Evolutionary conservation across 768 basidiomycete species (phyloP).

Genomic region (Stropharia rugosoannulata): DNA sequence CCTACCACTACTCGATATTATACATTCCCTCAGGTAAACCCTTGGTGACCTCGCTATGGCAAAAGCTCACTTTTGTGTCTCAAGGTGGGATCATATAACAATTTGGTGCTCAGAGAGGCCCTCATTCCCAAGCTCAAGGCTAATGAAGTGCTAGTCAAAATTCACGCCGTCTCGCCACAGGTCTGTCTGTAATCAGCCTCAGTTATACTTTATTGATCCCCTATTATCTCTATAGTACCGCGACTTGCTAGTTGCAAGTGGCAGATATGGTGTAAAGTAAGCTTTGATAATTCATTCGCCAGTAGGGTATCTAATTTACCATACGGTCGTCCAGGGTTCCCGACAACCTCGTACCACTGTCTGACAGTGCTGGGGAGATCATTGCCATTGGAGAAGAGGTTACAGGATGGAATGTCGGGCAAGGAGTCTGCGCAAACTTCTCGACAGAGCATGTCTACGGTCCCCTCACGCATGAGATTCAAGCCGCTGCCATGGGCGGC

Average conservation of each 20-base stretch:
- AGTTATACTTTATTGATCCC: too few relatives aligned
- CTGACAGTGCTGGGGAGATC: conserved; percentile 61
- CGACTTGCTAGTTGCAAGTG: conserved; percentile 43
- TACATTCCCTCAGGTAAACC: conserved; percentile 15
- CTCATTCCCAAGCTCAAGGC: conserved; percentile 33
- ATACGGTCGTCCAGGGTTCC: not conserved
- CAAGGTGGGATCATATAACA: conserved; percentile 21
- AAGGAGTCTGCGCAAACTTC: conserved; percentile 58
- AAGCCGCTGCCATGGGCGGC: conserved; percentile 41
- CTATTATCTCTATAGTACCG: conserved; percentile 46
- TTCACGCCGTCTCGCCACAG: conserved; percentile 57
- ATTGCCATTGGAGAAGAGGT: conserved; percentile 44
- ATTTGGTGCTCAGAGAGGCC: conserved; percentile 23
- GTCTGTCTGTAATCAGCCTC: conserved; percentile 16
- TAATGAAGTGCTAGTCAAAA: conserved; percentile 53
- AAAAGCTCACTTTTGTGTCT: not conserved
- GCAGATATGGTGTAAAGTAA: conserved; percentile 34
- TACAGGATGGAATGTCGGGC: conserved; percentile 50
- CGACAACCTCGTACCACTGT: conserved; percentile 32
- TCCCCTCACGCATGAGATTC: conserved; percentile 32
- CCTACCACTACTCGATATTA: conserved; percentile 18
- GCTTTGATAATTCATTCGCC: not conserved
- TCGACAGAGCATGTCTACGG: conserved; percentile 48
- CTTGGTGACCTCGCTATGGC: not conserved
- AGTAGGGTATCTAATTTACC: not conserved